Evolutionary conservation across 2,329 filamentous ascomycete species (phyloP).

Genomic region (Seiridium cupressi): DNA sequence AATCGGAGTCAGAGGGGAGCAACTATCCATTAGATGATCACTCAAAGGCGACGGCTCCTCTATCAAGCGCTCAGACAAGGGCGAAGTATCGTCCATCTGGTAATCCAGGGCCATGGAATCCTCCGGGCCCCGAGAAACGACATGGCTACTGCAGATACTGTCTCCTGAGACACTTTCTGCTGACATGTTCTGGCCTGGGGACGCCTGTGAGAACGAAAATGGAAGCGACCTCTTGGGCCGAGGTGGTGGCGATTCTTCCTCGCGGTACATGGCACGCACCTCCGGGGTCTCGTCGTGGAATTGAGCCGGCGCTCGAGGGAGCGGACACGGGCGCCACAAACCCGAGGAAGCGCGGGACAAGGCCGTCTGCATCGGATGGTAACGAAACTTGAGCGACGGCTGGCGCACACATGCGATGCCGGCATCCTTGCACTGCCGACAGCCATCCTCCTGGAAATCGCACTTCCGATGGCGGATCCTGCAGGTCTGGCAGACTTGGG

Average conservation of each 20-base stretch:
- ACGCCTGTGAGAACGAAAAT: neutral
- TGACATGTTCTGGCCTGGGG: neutral
- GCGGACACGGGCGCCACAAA: neutral
- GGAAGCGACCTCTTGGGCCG: neutral
- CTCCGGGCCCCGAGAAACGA: neutral
- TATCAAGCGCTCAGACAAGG: neutral
- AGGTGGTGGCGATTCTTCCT: neutral
- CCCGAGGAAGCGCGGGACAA: neutral
- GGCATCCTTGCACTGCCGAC: neutral
- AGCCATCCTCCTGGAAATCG: slow-evolving; percentile 1
- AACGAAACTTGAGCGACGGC: slow-evolving; percentile 1
- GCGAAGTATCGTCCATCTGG: neutral
- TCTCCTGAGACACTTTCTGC: neutral
- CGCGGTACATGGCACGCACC: neutral
- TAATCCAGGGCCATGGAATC: neutral
- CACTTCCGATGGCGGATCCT: slow-evolving; percentile 3
- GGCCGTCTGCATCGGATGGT: slow-evolving; percentile 1
- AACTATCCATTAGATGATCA: neutral
- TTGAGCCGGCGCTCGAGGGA: neutral
- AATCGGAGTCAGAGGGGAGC: neutral
- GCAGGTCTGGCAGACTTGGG: neutral
- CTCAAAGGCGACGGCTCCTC: neutral
- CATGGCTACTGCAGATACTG: neutral
- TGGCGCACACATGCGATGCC: neutral
- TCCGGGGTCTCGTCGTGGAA: neutral